phyloP scores from a whole-genome alignment of 164 flowering plant genomes.

The Santalum album region DNA sequence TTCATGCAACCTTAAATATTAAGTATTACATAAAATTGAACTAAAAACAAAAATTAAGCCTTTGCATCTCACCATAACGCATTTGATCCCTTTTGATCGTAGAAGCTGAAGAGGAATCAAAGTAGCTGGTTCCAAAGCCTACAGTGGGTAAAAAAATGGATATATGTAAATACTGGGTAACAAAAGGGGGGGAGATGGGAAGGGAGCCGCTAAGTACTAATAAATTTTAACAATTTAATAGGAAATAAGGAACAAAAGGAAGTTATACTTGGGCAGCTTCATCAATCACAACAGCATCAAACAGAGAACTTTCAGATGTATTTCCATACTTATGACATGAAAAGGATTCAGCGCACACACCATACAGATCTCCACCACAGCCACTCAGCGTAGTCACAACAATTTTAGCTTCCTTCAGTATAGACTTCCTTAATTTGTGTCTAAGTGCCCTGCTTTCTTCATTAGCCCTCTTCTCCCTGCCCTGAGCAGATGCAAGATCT shows the following conservation, averaged over 20 bases:
- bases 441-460: constrained; percentile 59
- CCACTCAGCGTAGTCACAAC: constrained; percentile 93
- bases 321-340: constrained; percentile 38
- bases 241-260: background rate
- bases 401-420: constrained; percentile 83
- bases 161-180: no score
- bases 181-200: background rate
- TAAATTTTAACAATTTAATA: background rate
- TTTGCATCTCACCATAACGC: constrained; percentile 60
- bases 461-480: constrained; percentile 58
- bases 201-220: background rate
- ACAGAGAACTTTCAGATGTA: constrained; percentile 52
- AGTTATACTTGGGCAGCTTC: constrained; percentile 92
- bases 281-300: constrained; percentile 95
- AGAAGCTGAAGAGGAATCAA: constrained; percentile 92
- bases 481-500: constrained; percentile 64
- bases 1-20: constrained; percentile 7
- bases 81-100: constrained; percentile 67
- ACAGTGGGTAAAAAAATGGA: constrained; percentile 9
- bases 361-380: constrained; percentile 90
- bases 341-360: constrained; percentile 67
- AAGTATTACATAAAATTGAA: no score
- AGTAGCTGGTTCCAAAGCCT: constrained; percentile 98
- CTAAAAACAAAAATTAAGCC: background rate
- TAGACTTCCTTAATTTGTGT: constrained; percentile 58